These are phyloP conservation scores for Podospora australis DNA, from an alignment of 495 filamentous ascomycete genomes.

Conservation along the genomic window DNA sequence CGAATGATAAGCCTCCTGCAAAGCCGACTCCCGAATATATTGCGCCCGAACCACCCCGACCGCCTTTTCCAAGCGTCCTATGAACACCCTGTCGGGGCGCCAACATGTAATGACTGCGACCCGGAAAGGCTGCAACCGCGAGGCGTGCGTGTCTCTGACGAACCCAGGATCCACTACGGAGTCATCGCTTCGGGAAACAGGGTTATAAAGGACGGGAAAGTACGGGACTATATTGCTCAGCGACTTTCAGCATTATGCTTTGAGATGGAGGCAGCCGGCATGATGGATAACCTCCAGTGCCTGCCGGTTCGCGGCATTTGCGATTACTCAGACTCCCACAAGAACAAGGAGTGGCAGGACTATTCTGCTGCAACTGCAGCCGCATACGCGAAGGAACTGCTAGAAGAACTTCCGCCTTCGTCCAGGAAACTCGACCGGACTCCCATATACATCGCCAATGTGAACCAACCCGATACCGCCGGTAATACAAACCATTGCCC, in stretches of 20 bases:
- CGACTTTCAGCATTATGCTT: conserved; percentile 18
- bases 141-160: conserved; percentile 4
- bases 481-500: neutral
- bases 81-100: conserved; percentile 5
- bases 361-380: conserved; percentile 32
- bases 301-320: conserved; percentile 35
- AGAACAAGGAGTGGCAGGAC: conserved; percentile 30
- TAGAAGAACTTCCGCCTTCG: conserved; percentile 4
- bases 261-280: conserved; percentile 24
- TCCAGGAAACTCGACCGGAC: conserved; percentile 1
- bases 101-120: conserved; percentile 6
- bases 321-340: too few relatives aligned
- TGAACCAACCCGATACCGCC: neutral
- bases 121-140: conserved; percentile 7
- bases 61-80: conserved; percentile 8
- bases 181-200: conserved; percentile 36
- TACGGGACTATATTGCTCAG: conserved; percentile 26
- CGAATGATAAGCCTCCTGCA: conserved; percentile 7
- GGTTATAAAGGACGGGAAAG: conserved; percentile 30
- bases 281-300: conserved; percentile 18
- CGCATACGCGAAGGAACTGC: conserved; percentile 24
- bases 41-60: conserved; percentile 2
- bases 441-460: conserved; percentile 1
- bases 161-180: conserved; percentile 29
- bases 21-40: conserved; percentile 9